phyloP scores from a whole-genome alignment of 176 grass and related monocot species.

The Thalia dealbata region DNA sequence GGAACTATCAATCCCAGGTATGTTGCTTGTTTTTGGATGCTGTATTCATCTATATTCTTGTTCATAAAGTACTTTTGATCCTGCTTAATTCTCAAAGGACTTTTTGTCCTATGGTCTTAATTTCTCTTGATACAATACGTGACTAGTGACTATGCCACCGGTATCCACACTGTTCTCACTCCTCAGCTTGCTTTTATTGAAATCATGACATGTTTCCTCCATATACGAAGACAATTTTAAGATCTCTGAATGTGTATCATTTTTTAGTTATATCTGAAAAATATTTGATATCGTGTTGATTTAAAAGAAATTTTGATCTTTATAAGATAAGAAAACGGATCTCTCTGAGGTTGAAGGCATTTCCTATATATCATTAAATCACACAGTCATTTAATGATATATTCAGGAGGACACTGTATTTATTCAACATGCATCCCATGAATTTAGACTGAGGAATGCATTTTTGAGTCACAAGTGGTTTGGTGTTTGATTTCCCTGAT shows the following conservation, averaged over 20 bases:
- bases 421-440: background rate
- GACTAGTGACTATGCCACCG: background rate
- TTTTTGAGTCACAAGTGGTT: background rate
- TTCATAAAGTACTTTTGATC: background rate
- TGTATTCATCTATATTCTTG: background rate
- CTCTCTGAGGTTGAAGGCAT: too few relatives aligned
- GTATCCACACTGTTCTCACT: background rate
- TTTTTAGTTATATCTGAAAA: background rate
- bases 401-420: background rate
- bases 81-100: background rate
- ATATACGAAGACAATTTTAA: background rate
- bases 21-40: background rate
- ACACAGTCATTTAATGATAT: background rate
- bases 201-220: background rate
- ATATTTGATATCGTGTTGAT: too few relatives aligned
- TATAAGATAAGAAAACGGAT: too few relatives aligned
- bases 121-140: background rate
- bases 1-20: constrained; percentile 96
- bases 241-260: background rate
- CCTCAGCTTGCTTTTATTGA: background rate
- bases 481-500: background rate
- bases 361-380: background rate
- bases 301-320: background rate
- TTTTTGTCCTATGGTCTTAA: background rate
- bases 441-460: background rate